phyloP scores from a whole-genome alignment of 257 asterid genomes.

The Thymus quinquecostatus region DNA sequence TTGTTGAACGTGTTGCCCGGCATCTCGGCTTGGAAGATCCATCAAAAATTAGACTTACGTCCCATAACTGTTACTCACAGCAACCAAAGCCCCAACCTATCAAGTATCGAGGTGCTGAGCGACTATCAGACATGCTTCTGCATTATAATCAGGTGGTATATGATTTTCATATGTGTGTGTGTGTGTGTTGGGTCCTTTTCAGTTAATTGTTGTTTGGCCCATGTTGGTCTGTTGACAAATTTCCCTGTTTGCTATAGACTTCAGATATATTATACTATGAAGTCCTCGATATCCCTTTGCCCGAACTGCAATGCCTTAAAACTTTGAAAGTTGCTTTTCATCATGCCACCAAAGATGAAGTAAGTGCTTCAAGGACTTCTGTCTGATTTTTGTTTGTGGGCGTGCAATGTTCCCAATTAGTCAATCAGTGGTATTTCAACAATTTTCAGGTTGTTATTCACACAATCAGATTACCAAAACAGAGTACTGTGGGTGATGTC shows the following conservation, averaged over 20 bases:
- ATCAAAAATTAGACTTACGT: conserved; percentile 77
- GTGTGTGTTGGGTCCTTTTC: conserved; percentile 1
- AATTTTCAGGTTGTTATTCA: conserved; percentile 67
- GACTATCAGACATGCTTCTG: conserved; percentile 80
- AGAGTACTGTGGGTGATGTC: conserved; percentile 81
- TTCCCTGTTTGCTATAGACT: conserved; percentile 44
- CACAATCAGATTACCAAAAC: conserved; percentile 80
- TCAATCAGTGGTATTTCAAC: conserved; percentile 28
- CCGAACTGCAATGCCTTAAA: conserved; percentile 89
- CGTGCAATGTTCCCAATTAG: conserved; percentile 9
- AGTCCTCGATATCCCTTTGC: conserved; percentile 90
- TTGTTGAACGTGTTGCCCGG: conserved; percentile 75
- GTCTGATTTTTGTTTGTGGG: conserved; percentile 19
- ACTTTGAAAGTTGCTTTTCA: conserved; percentile 90
- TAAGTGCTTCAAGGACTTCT: conserved; percentile 40
- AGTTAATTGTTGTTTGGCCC: not conserved
- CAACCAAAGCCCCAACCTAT: conserved; percentile 90
- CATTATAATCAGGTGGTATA: conserved; percentile 81
- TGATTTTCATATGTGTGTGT: not conserved
- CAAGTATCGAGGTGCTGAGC: conserved; percentile 71
- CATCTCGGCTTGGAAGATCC: conserved; percentile 79
- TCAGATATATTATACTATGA: conserved; percentile 92
- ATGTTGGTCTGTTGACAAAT: conserved; percentile 24
- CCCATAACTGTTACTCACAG: conserved; percentile 92
- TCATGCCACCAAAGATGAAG: conserved; percentile 85